Evolutionary conservation across 805 yeast genomes (phyloP).

Genomic region (Yamadazyma sp.): DNA sequence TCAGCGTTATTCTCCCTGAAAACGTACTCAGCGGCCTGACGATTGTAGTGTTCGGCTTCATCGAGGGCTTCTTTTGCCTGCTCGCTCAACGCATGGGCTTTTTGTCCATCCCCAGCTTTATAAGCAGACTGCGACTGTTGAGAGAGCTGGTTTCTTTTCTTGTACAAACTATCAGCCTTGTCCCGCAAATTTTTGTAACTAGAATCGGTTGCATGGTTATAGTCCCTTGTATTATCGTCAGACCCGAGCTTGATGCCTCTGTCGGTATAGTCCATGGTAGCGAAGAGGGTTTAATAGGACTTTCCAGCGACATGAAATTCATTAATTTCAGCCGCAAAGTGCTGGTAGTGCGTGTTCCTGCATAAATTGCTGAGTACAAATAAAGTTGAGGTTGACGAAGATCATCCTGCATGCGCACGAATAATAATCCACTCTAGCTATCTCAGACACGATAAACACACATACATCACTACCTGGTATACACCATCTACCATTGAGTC

Average conservation of each 20-base stretch:
- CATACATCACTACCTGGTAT: too few relatives aligned
- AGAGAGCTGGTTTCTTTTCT: conserved; percentile 54
- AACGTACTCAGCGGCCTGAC: conserved; percentile 85
- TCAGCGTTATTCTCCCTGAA: conserved; percentile 87
- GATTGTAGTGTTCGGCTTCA: conserved; percentile 68
- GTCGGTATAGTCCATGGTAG: conserved; percentile 12
- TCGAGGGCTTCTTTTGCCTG: conserved; percentile 59
- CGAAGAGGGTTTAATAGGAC: background rate
- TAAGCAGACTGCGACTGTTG: conserved; percentile 76
- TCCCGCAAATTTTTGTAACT: conserved; percentile 63
- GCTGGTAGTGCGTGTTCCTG: conserved; percentile 6
- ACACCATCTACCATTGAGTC: too few relatives aligned
- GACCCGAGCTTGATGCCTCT: conserved; percentile 15
- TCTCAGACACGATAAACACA: too few relatives aligned
- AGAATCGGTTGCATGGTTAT: conserved; percentile 70
- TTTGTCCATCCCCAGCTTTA: conserved; percentile 66
- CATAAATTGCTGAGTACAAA: too few relatives aligned
- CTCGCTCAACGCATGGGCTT: conserved; percentile 72
- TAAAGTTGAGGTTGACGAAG: too few relatives aligned
- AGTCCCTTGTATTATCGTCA: conserved; percentile 43
- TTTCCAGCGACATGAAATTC: too few relatives aligned
- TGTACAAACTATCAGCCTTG: conserved; percentile 66
- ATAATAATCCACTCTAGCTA: too few relatives aligned
- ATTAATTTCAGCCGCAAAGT: conserved; percentile 7
- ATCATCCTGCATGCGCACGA: too few relatives aligned